Evolutionary conservation across 371 early-diverging fungal genomes (phyloP).

Genomic region (Syncephalastrum racemosum): DNA sequence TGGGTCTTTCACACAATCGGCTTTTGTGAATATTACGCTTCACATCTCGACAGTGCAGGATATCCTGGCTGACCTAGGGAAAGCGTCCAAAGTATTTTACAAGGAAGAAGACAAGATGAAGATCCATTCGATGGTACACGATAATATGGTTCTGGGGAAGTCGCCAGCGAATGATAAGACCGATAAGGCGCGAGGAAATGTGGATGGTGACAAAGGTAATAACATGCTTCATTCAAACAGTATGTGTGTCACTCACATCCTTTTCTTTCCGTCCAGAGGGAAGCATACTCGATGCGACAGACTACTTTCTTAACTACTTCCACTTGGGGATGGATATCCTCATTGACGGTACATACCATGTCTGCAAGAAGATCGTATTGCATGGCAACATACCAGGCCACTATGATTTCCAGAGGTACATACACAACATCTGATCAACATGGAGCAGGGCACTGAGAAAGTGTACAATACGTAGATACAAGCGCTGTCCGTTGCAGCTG

Average conservation of each 20-base stretch:
- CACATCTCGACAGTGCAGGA: conserved; percentile 64
- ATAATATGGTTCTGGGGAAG: conserved; percentile 16
- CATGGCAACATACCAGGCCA: conserved; percentile 79
- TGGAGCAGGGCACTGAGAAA: neutral
- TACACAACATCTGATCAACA: neutral
- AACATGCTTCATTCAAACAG: neutral
- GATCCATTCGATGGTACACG: conserved; percentile 55
- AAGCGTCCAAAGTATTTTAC: conserved; percentile 60
- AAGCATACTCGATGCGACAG: conserved; percentile 47
- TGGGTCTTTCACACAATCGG: conserved; percentile 17
- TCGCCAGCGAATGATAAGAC: conserved; percentile 3
- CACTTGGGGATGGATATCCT: conserved; percentile 73
- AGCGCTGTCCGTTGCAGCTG: conserved; percentile 55
- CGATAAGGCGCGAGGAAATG: conserved; percentile 9
- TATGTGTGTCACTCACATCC: too few relatives aligned
- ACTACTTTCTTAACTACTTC: conserved; percentile 74
- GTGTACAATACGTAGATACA: conserved; percentile 37
- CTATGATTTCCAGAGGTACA: conserved; percentile 69
- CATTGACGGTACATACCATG: conserved; percentile 68
- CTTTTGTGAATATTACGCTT: conserved; percentile 40
- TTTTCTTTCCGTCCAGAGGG: neutral
- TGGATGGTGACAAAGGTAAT: conserved; percentile 37
- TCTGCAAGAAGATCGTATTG: conserved; percentile 71
- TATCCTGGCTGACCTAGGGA: conserved; percentile 68
- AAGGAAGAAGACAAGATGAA: conserved; percentile 77